These are phyloP conservation scores for Plasmodium adleri DNA, from an alignment of 169 alveolate species.

Conservation along the genomic window DNA sequence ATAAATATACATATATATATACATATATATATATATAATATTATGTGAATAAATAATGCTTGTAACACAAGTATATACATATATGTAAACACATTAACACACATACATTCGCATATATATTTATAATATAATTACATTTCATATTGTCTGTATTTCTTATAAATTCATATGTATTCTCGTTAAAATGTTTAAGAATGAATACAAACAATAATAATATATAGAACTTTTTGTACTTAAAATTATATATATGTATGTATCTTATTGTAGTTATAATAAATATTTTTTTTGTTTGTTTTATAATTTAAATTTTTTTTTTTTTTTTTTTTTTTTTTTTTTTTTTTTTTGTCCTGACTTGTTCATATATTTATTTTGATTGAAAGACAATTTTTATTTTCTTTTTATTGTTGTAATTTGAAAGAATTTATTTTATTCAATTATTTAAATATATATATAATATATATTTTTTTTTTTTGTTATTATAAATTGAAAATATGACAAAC, in stretches of 20 bases:
- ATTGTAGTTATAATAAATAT: not conserved
- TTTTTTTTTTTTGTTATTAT: conserved; percentile 5
- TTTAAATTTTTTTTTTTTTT: conserved; percentile 8
- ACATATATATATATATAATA: not conserved
- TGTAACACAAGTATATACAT: not conserved
- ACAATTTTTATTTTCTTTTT: too few relatives aligned
- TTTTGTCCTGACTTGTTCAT: not conserved
- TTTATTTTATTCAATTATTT: too few relatives aligned
- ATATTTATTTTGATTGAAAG: too few relatives aligned
- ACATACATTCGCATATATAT: not conserved
- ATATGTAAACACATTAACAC: not conserved
- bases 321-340: conserved; percentile 10
- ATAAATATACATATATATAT: not conserved
- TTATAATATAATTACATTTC: not conserved
- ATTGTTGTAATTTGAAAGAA: too few relatives aligned
- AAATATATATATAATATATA: too few relatives aligned
- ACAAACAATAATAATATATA: too few relatives aligned
- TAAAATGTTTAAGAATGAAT: too few relatives aligned
- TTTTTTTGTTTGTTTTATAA: not conserved
- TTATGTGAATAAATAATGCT: not conserved
- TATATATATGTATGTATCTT: not conserved
- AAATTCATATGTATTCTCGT: too few relatives aligned
- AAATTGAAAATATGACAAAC: conserved; percentile 52
- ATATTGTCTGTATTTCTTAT: too few relatives aligned
- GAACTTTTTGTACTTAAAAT: too few relatives aligned